Conservation (phyloP, 2,329 filamentous ascomycete genomes). For the Penicillium carneum region DNA sequence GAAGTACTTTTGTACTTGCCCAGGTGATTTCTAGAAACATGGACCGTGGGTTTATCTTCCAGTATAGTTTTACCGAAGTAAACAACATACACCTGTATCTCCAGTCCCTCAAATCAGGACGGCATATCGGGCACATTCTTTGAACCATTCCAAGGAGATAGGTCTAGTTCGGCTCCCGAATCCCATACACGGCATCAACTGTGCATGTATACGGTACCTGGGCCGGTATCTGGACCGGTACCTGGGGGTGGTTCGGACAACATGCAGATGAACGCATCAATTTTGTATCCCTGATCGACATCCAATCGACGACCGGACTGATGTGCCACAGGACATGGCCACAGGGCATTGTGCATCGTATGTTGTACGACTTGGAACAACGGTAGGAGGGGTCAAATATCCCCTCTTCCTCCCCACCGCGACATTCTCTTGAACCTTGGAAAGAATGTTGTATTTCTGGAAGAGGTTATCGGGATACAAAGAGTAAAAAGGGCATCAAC, state of each 20-base stretch:
- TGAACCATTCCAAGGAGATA: background rate
- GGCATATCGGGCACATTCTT: background rate
- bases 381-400: conserved; percentile 8
- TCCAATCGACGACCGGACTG: conserved; percentile 3
- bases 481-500: background rate
- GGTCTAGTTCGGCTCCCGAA: background rate
- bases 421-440: conserved; percentile 10
- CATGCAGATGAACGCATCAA: conserved; percentile 3
- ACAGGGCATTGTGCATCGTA: background rate
- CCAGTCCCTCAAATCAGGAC: background rate
- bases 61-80: background rate
- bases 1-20: background rate
- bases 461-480: background rate
- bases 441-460: conserved; percentile 3
- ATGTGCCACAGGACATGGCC: conserved; percentile 2
- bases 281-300: conserved; percentile 14
- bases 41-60: background rate
- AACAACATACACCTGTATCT: background rate
- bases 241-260: conserved; percentile 4
- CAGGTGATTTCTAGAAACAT: background rate
- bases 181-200: background rate
- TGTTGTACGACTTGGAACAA: conserved; percentile 5
- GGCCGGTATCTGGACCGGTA: background rate
- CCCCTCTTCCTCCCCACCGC: conserved; percentile 7
- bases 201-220: conserved; percentile 10